Evolutionary conservation across 2,329 filamentous ascomycete genomes (phyloP), one percentile per base, ranked within the genome.

Genomic region (Fragosphaeria purpurea): DNA sequence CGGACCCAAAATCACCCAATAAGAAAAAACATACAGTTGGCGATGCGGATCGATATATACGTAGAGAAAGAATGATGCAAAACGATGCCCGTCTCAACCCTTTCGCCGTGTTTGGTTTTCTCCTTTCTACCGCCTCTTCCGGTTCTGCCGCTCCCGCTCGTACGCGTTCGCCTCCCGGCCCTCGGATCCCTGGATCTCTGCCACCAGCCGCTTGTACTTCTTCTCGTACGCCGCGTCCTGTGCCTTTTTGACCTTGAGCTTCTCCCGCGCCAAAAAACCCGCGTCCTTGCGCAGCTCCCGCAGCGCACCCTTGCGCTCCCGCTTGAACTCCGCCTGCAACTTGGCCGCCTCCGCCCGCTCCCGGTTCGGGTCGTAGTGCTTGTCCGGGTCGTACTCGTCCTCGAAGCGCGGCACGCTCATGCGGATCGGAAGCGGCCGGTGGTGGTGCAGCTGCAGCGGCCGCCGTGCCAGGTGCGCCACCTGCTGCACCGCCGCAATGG

Each of bases 161-260:
- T 97, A 97, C 46, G 77, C 79, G 69, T 97, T 97, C 42, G 81
- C 77, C 67, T 93, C 90, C 52, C 77, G 74, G 1, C 91, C 91
- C 67, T 96, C 93, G 70, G 95, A 86, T 58, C 85, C 88, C 71
- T 98, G 91, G 61, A 98, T 96, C 76, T 96, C 90, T 8, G 90
- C 87, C 59, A 97, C 82, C 54, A 98, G 74, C 57, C 85, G 80
- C 75, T 85, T 87, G 74, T 91, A 95, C 77, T 97, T 97, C 75
- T 86, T 87, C 75, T 97, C 91, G 74, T 98, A 97, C 57, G 87
- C 89, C 52, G 80, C 81, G 73, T 97, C 93, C 71, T 82, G 84
- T 71, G 87, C 86, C 77, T 90, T 95, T 82, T 97, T 97, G 73
- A 94, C 77, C 61, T 81, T 79, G 61, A 98, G 74, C 68, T 87